These are phyloP conservation scores for Clonostachys rosea DNA, from an alignment of 2,329 filamentous ascomycete genomes.

Conservation along the genomic window DNA sequence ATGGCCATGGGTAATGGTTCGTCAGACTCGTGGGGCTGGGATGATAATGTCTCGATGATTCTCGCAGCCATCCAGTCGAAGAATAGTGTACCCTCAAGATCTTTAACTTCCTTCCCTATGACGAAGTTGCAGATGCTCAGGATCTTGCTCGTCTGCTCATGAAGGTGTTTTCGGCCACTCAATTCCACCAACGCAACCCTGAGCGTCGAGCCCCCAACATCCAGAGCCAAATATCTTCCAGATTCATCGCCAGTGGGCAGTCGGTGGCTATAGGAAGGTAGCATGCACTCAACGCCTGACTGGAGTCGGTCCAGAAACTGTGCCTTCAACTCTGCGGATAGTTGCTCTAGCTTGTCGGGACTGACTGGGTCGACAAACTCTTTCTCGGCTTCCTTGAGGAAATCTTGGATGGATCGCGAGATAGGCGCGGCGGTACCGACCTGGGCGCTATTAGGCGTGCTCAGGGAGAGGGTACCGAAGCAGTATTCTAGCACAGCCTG, in stretches of 20 bases:
- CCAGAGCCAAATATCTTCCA: slow-evolving; percentile 57
- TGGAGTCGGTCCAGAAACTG: slow-evolving; percentile 51
- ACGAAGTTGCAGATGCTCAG: slow-evolving; percentile 49
- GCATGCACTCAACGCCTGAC: slow-evolving; percentile 53
- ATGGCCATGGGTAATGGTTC: slow-evolving; percentile 53
- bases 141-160: slow-evolving; percentile 41
- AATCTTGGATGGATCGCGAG: slow-evolving; percentile 35
- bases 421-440: slow-evolving; percentile 4
- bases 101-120: slow-evolving; percentile 51
- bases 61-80: slow-evolving; percentile 65
- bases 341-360: slow-evolving; percentile 34
- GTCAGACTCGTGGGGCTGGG: slow-evolving; percentile 28
- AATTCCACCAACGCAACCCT: slow-evolving; percentile 61
- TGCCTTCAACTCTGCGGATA: slow-evolving; percentile 44
- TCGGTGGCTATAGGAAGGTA: slow-evolving; percentile 62
- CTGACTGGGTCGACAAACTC: slow-evolving; percentile 43
- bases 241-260: slow-evolving; percentile 55
- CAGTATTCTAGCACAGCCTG: slow-evolving; percentile 53
- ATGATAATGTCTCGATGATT: slow-evolving; percentile 51
- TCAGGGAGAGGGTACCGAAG: slow-evolving; percentile 32
- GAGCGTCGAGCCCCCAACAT: slow-evolving; percentile 66
- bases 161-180: slow-evolving; percentile 32
- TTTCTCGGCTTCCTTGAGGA: slow-evolving; percentile 51
- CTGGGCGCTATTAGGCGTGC: slow-evolving; percentile 10
- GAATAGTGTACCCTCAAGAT: slow-evolving; percentile 52